Evolutionary conservation across 306 rosid species (phyloP), one percentile per base, ranked within the genome.

Genomic region (Cucumis melo): DNA sequence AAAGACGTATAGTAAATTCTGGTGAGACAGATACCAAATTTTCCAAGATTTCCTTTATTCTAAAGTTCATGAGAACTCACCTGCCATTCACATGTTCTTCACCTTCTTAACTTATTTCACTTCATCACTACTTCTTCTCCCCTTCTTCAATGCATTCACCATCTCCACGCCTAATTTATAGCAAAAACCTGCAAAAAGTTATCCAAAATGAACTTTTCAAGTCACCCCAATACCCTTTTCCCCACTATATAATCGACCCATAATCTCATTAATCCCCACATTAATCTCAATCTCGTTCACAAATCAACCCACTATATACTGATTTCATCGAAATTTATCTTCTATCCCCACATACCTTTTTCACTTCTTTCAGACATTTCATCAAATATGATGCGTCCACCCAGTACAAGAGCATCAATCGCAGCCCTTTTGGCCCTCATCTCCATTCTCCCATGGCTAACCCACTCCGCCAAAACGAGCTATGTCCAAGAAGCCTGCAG

Each of bases 401-500:
- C 21, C 41, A 27, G 46, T 21, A 1, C 46, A 41, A 58, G 63
- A 51, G 77, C 61, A 79, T 62, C 72, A 15, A 3, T 14, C 10
- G 0, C 34, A 11, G 50, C n/a, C 10, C 7, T 64, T 2, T 46
- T 86, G 7, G 44, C 68, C 10, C 59, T 82, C 62, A 8, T 86
- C 53, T 63, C 81, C 8, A 71, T 78, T 55, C 77, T 54, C 2
- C 23, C 79, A 36, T 79, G 46, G 61, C 60, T 29, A 4, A 24
- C 63, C 76, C 39, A 56, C 10, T 67, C 77, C 5, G 9, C 67
- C 7, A 84, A 73, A 42, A 13, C 15, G 62, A 23, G 46, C 27
- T 80, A 87, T 74, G 89, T 86, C 8, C 62, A 59, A 84, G 87
- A 90, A 4, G 97, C 97, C 1, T 90, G 97, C 79, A 81, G 84